Conservation (phyloP, 805 yeast species). For the Monosporozyma solicola region DNA sequence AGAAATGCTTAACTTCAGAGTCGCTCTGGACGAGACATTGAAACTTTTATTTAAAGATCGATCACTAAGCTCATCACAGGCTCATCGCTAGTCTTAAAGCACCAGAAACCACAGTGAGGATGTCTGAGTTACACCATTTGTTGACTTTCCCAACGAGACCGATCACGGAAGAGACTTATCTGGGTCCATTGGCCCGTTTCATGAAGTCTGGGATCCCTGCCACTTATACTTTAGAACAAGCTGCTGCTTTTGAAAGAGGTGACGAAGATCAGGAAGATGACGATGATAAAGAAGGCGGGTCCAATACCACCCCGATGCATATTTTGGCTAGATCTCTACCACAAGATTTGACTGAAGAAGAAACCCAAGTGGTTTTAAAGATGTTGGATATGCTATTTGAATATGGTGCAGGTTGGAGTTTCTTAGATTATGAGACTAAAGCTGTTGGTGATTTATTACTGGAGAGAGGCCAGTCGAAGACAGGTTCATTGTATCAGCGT, state of each 20-base stretch:
- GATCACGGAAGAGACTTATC: slow-evolving; percentile 34
- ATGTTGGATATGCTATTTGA: slow-evolving; percentile 64
- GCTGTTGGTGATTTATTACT: slow-evolving; percentile 80
- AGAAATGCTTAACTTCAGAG: neutral
- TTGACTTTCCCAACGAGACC: slow-evolving; percentile 47
- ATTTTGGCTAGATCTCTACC: slow-evolving; percentile 49
- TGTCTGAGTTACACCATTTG: slow-evolving; percentile 69
- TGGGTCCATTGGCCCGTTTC: slow-evolving; percentile 37
- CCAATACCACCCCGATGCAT: slow-evolving; percentile 77
- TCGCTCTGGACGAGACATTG: neutral
- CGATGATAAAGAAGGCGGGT: slow-evolving; percentile 17
- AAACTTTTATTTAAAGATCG: neutral
- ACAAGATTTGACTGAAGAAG: slow-evolving; percentile 28
- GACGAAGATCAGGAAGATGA: slow-evolving; percentile 15
- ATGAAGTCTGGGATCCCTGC: slow-evolving; percentile 67
- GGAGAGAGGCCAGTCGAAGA: slow-evolving; percentile 37
- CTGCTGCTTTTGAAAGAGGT: slow-evolving; percentile 44
- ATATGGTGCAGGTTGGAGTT: slow-evolving; percentile 90
- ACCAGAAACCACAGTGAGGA: slow-evolving; percentile 16
- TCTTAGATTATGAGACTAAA: slow-evolving; percentile 57
- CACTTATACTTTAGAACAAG: slow-evolving; percentile 75
- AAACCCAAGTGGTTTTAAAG: slow-evolving; percentile 36
- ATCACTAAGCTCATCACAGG: neutral
- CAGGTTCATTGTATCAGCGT: slow-evolving; percentile 36
- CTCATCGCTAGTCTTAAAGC: neutral